phyloP scores from a whole-genome alignment of 1,284 basidiomycete genomes.

The Hymenochaete sp. region DNA sequence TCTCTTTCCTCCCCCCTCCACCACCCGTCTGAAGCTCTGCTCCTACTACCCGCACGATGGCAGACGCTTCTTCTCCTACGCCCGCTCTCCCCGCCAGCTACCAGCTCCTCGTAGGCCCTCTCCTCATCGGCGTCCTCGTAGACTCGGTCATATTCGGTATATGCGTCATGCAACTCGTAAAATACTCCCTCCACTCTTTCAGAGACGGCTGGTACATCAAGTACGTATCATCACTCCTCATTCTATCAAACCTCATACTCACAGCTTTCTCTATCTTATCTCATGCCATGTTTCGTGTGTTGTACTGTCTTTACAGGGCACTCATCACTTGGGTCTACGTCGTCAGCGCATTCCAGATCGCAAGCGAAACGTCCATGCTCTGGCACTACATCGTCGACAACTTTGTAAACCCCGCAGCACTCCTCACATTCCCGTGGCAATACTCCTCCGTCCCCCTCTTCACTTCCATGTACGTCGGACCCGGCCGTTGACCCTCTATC shows the following conservation, averaged over 20 bases:
- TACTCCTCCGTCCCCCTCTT: constrained; percentile 11
- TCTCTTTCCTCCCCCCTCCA: background rate
- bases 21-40: background rate
- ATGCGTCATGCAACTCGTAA: constrained; percentile 9
- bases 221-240: background rate
- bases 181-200: background rate
- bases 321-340: constrained; percentile 2
- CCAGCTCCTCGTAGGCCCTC: constrained; percentile 4
- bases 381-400: constrained; percentile 14
- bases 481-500: background rate
- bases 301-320: background rate
- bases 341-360: constrained; percentile 9
- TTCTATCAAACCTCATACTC: background rate
- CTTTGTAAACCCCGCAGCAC: constrained; percentile 8
- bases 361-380: constrained; percentile 6
- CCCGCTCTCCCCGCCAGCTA: background rate
- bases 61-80: background rate
- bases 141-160: constrained; percentile 8
- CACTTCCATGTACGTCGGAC: constrained; percentile 3
- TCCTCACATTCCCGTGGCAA: constrained; percentile 5
- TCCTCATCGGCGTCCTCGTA: constrained; percentile 11
- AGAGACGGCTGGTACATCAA: constrained; percentile 1
- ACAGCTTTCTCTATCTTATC: too few relatives aligned
- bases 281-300: background rate
- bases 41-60: background rate